phyloP scores from a whole-genome alignment of 352 stramenopile species.

The Halophytophthora batemanensis region DNA sequence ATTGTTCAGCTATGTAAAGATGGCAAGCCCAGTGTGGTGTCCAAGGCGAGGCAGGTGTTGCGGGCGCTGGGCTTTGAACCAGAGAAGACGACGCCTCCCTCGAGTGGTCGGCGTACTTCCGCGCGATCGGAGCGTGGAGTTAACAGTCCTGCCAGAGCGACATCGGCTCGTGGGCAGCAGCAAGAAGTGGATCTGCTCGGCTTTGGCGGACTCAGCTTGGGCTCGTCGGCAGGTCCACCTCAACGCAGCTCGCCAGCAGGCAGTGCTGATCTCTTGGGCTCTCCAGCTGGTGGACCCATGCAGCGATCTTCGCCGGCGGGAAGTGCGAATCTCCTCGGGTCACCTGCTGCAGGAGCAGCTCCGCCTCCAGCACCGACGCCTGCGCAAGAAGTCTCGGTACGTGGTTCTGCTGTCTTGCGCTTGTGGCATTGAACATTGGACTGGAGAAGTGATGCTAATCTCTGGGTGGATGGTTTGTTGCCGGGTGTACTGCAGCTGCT shows the following conservation, averaged over 20 bases:
- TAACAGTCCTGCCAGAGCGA: slow-evolving; percentile 15
- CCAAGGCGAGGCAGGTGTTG: slow-evolving; percentile 72
- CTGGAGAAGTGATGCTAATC: slow-evolving; percentile 13
- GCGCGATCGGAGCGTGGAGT: slow-evolving; percentile 10
- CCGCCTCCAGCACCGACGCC: slow-evolving; percentile 16
- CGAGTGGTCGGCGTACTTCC: slow-evolving; percentile 10
- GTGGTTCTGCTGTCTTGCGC: slow-evolving; percentile 13
- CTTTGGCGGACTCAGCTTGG: slow-evolving; percentile 57
- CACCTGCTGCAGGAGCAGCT: slow-evolving; percentile 16
- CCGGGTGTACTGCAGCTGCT: slow-evolving; percentile 25
- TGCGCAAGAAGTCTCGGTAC: slow-evolving; percentile 59
- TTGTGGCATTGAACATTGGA: slow-evolving; percentile 6
- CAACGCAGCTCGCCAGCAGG: slow-evolving; percentile 4
- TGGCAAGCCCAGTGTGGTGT: slow-evolving; percentile 73
- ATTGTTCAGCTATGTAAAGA: slow-evolving; percentile 63
- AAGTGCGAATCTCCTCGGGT: slow-evolving; percentile 23
- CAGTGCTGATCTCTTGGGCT: slow-evolving; percentile 19
- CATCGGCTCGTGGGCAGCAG: slow-evolving; percentile 16
- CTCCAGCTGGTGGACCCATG: too few species aligned
- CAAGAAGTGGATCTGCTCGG: slow-evolving; percentile 81
- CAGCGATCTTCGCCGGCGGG: slow-evolving; percentile 6
- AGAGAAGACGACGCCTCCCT: slow-evolving; percentile 5
- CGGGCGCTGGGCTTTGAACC: slow-evolving; percentile 62
- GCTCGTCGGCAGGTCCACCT: slow-evolving; percentile 20
- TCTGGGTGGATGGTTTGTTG: not conserved